These are phyloP conservation scores for Ophiobolus disseminans DNA, from an alignment of 2,329 filamentous ascomycete species.

Conservation along the genomic window DNA sequence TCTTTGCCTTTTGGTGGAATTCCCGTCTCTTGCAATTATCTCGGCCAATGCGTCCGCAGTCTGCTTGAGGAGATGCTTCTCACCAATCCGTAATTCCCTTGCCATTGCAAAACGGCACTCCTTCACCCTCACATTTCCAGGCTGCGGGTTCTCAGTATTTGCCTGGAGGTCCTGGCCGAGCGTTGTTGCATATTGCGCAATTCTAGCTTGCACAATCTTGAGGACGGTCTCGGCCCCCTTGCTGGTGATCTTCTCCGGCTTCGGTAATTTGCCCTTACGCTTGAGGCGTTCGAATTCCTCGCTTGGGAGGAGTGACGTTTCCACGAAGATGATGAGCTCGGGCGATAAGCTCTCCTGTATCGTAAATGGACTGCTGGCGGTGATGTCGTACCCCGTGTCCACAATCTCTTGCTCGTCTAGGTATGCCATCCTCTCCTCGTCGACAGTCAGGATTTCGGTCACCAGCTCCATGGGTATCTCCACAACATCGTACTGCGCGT, in stretches of 20 bases:
- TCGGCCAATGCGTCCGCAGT: conserved; percentile 50
- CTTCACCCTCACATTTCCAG: conserved; percentile 17
- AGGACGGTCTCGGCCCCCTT: conserved; percentile 51
- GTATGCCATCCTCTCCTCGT: conserved; percentile 54
- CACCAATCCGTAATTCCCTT: conserved; percentile 70
- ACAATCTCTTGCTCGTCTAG: conserved; percentile 69
- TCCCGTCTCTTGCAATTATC: conserved; percentile 40
- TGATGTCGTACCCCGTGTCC: conserved; percentile 75
- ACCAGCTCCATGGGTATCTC: conserved; percentile 74
- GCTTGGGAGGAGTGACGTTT: conserved; percentile 52
- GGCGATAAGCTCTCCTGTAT: conserved; percentile 48
- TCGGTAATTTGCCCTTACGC: conserved; percentile 54
- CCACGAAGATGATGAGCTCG: conserved; percentile 53
- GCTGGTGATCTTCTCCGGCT: conserved; percentile 49
- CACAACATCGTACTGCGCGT: conserved; percentile 80
- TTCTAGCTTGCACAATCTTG: conserved; percentile 49
- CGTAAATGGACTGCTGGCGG: conserved; percentile 40
- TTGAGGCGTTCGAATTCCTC: conserved; percentile 52
- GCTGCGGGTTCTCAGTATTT: conserved; percentile 45
- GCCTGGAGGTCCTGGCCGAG: conserved; percentile 62
- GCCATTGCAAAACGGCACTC: conserved; percentile 62
- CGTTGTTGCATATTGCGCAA: conserved; percentile 61
- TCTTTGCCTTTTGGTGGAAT: conserved; percentile 32
- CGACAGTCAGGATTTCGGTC: conserved; percentile 23
- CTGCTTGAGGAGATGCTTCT: conserved; percentile 71